A percentile compares a stretch with the other conserved stretches of the same genome.
Evolutionary conservation across 441 rosid genomes (phyloP).

Genomic region (Raphanus hybrid): DNA sequence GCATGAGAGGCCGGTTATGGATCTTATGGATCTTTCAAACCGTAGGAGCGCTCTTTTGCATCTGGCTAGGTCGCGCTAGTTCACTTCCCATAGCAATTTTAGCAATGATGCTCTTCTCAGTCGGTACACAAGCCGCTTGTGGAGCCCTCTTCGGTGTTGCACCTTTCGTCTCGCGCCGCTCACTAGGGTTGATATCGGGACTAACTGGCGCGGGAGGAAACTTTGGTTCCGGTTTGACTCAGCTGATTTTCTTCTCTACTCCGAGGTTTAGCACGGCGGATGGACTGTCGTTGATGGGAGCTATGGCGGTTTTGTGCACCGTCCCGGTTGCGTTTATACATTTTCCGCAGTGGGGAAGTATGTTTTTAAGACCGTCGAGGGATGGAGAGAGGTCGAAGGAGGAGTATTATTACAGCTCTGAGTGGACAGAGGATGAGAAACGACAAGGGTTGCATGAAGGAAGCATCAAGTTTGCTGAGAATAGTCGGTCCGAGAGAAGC

Average conservation of each 20-base stretch:
- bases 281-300: conserved; percentile 59
- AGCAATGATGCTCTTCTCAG: conserved; percentile 54
- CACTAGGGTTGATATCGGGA: conserved; percentile 55
- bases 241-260: conserved; percentile 48
- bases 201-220: conserved; percentile 61
- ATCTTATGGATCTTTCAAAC: conserved; percentile 54
- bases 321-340: conserved; percentile 50
- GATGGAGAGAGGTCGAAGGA: conserved; percentile 50
- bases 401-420: conserved; percentile 56
- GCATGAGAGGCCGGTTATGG: conserved; percentile 63
- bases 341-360: conserved; percentile 77
- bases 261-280: conserved; percentile 52
- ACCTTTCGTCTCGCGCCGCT: conserved; percentile 56
- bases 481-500: conserved; percentile 46
- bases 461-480: conserved; percentile 68
- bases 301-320: conserved; percentile 63
- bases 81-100: conserved; percentile 47
- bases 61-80: conserved; percentile 52
- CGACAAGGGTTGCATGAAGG: conserved; percentile 57
- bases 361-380: conserved; percentile 53
- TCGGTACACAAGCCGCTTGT: conserved; percentile 58
- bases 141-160: conserved; percentile 58
- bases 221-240: conserved; percentile 57
- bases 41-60: conserved; percentile 54
- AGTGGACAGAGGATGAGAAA: conserved; percentile 68